Conservation (phyloP, 352 stramenopile genomes). For the Thalassiosira oceanica region DNA sequence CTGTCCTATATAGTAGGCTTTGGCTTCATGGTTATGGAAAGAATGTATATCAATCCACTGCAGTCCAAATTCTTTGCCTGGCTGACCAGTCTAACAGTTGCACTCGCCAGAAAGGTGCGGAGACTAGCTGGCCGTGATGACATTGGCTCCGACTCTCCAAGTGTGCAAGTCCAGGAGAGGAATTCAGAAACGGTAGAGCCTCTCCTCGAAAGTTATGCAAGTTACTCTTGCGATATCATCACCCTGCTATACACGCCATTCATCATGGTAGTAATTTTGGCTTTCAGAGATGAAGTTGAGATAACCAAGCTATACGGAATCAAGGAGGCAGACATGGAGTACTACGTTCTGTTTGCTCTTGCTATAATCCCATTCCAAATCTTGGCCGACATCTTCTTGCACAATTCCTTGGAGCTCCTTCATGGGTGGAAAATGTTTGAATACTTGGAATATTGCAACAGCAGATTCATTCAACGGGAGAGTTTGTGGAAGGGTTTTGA, state of each 20-base stretch:
- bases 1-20: conserved; percentile 93
- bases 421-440: conserved; percentile 98
- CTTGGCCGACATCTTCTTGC: conserved; percentile 91
- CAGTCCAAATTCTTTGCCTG: conserved; percentile 81
- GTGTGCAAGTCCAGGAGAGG: conserved; percentile 32
- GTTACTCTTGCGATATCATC: conserved; percentile 89
- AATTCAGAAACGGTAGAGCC: conserved; percentile 89
- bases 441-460: conserved; percentile 94
- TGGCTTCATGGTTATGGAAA: conserved; percentile 90
- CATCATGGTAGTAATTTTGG: conserved; percentile 93
- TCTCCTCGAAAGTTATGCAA: conserved; percentile 91
- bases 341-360: conserved; percentile 93
- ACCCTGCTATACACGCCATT: conserved; percentile 92
- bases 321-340: conserved; percentile 96
- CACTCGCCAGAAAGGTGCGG: conserved; percentile 5
- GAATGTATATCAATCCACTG: conserved; percentile 88
- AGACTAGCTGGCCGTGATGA: too few species aligned
- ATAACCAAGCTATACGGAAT: conserved; percentile 95
- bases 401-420: conserved; percentile 94
- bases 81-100: conserved; percentile 4
- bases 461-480: conserved; percentile 94
- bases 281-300: conserved; percentile 90
- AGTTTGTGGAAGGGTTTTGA: conserved; percentile 95
- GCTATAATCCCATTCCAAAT: conserved; percentile 95
- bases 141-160: conserved; percentile 9